A percentile compares a stretch with the other conserved stretches of the same genome.
These are phyloP conservation scores for Xylariaceae sp. DNA, from an alignment of 2,329 filamentous ascomycete species.

Conservation along the genomic window DNA sequence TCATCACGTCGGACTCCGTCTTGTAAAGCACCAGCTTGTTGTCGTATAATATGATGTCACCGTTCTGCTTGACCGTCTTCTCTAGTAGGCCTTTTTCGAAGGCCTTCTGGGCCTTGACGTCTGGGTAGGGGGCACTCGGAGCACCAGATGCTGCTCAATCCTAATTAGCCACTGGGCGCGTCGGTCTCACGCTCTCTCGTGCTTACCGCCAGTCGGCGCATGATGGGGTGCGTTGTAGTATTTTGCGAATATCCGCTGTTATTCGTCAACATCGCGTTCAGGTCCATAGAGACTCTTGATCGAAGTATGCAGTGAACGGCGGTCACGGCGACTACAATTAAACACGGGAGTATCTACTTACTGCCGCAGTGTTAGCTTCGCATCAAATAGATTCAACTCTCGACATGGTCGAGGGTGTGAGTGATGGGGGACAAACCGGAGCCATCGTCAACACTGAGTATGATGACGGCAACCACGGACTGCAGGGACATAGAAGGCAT, in stretches of 20 bases:
- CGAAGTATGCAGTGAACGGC: not conserved
- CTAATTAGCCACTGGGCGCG: conserved; percentile 18
- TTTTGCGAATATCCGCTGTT: conserved; percentile 74
- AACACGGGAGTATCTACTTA: conserved; percentile 8
- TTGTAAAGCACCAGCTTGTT: conserved; percentile 96
- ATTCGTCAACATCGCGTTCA: conserved; percentile 2
- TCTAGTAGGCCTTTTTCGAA: conserved; percentile 95
- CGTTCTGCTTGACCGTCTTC: conserved; percentile 93
- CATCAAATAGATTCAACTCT: not conserved
- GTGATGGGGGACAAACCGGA: conserved; percentile 40
- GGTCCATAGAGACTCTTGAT: not conserved
- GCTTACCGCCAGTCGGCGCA: conserved; percentile 29
- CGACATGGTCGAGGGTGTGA: not conserved
- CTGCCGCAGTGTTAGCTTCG: conserved; percentile 13
- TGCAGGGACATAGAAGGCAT: conserved; percentile 75
- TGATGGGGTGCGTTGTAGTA: conserved; percentile 51
- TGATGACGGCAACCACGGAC: conserved; percentile 70
- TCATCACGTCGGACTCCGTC: conserved; percentile 94
- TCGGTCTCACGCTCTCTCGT: not conserved
- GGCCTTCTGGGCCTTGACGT: conserved; percentile 86
- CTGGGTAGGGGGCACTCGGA: conserved; percentile 71
- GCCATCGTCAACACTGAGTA: conserved; percentile 80
- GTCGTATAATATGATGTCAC: conserved; percentile 96
- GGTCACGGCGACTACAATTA: too few relatives aligned
- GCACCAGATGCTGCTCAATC: conserved; percentile 42